Evolutionary conservation across 1,139 yeast genomes (phyloP), one percentile per base, ranked within the genome.

Genomic region (Eremothecium gossypii): DNA sequence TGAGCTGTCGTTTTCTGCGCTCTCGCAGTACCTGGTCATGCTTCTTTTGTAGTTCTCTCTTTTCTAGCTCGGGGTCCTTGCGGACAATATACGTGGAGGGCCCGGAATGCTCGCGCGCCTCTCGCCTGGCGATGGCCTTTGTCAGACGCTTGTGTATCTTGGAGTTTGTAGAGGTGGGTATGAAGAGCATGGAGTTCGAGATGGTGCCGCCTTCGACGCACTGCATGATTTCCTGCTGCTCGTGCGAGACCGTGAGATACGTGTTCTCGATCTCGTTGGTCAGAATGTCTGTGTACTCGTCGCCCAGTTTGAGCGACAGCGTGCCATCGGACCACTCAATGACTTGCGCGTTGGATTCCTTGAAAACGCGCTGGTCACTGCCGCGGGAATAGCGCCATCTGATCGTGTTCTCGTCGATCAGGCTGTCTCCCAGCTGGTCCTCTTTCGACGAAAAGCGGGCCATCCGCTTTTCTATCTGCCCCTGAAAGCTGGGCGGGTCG

Each of bases 291-390:
- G 89, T 91, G 52, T 83, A 73, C 63, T 91, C 98, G 39, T 71
- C 73, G 13, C 99, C 99, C 36, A 93, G 68, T 55, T 86, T 89
- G 48, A 91, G 68, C 2, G 96, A 86, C 49, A 81, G 64, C 4
- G 84, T 71, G 0, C 98, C 99, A 63, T 91, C 97, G 44, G 83
- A 82, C 99, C 99, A 91, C 60, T 84, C 82, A 27, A 91, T 74
- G 45, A 89, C 79, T 57, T 91, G 87, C 3, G 96, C 81, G 58
- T 91, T 91, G 6, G 95, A 82, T 60, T 87, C 95, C 55, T 84
- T 84, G 54, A 74, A 74, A 50, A 83, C 77, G 44, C 75, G 80
- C 44, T 79, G 72, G 41, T 74, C 67, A 36, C 74, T 76, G 38
- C 75, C 77, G 40, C 75, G 67, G 27, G 86, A 81, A 61, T 89